Evolutionary conservation across 371 early-diverging fungal genomes (phyloP).

Genomic region (Mucor saturninus): DNA sequence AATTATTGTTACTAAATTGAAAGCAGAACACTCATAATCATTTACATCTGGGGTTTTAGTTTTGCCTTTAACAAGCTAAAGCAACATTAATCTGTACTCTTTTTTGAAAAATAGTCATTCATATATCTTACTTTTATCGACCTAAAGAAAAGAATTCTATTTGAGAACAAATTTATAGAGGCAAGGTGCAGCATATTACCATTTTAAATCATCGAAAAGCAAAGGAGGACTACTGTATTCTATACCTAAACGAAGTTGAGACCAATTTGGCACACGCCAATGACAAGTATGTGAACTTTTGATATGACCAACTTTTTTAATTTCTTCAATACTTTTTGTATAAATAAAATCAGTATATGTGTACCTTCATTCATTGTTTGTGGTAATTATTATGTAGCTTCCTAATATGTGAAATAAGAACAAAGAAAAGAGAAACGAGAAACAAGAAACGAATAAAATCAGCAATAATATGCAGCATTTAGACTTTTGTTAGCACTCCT

Average conservation of each 20-base stretch:
- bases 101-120: not conserved
- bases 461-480: no score
- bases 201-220: slow-evolving; percentile 24
- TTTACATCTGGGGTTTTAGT: slow-evolving; percentile 20
- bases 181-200: slow-evolving; percentile 4
- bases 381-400: no score
- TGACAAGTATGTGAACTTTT: slow-evolving; percentile 26
- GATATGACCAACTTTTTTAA: slow-evolving; percentile 13
- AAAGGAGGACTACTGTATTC: slow-evolving; percentile 29
- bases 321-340: no score
- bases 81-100: not conserved
- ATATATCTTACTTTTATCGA: slow-evolving; percentile 20
- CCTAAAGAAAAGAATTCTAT: not conserved
- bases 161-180: not conserved
- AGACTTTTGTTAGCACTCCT: no score
- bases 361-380: no score
- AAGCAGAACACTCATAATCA: not conserved
- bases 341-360: no score
- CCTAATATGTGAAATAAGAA: no score
- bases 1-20: not conserved
- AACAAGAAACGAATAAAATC: no score
- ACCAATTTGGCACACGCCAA: slow-evolving; percentile 32
- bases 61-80: slow-evolving; percentile 21
- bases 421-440: no score
- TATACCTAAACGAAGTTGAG: slow-evolving; percentile 18